Evolutionary conservation across 768 basidiomycete genomes (phyloP), one percentile per base, ranked within the genome.

Genomic region (Lactarius vividus): DNA sequence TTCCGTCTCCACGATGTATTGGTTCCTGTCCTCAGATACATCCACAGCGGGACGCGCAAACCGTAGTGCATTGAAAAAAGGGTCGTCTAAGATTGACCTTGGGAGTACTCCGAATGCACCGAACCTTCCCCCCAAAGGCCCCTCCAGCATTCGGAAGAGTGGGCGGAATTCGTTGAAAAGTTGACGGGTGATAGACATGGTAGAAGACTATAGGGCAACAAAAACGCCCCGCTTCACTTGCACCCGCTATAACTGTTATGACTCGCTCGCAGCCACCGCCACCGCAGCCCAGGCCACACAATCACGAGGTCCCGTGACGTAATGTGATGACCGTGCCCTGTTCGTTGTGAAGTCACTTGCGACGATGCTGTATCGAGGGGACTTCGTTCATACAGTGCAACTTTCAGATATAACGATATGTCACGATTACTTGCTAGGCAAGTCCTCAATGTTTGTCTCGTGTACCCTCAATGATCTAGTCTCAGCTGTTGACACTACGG

Each of bases 111-210:
- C 75, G 57, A 66, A 72, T 20, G 73, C 69, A 40, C 71, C 54
- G 9, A 77, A 73, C 29, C 69, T 64, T 26, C 83, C 81, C 0
- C 77, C 72, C 4, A 91, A 72, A 8, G 89, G 90, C 70, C 91
- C 88, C 37, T 92, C 89, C 53, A 92, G 79, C 80, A 90, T 79
- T 59, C 87, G 88, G 77, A 92, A 88, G 62, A 92, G 74, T 37
- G 90, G 90, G 59, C 88, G 84, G 71, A 90, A 81, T 75, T 92
- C 91, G 70, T 83, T 84, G 67, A 91, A 70, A 65, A 89, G 77
- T 62, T 83, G 81, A 70, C 88, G 88, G 68, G 82, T 76, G 69
- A 90, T 79, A 63, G 88, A 89, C 88, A 90, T 90, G 57, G 59
- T 74, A 61, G 49, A 23, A 23, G 7, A 52, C 23, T 26, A 52